These are phyloP conservation scores for Pleurotus giganteus DNA, from an alignment of 768 basidiomycete species.

Conservation along the genomic window DNA sequence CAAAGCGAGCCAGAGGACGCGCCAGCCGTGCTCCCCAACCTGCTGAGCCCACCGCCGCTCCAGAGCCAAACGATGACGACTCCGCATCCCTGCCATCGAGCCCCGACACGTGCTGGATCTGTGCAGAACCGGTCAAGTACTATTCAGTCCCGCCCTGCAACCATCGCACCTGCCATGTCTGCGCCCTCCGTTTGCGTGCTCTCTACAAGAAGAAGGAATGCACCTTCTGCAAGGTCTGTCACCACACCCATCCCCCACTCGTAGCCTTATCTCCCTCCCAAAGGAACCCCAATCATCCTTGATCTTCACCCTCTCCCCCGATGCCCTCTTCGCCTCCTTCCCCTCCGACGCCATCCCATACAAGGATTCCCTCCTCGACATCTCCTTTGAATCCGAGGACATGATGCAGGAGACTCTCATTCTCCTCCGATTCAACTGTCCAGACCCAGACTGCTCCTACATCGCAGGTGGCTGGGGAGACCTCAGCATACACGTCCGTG, in stretches of 20 bases:
- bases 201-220: constrained; percentile 94
- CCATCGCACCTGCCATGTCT: constrained; percentile 94
- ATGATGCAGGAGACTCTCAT: constrained; percentile 96
- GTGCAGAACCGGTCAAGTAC: constrained; percentile 91
- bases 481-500: constrained; percentile 80
- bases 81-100: constrained; percentile 15
- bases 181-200: constrained; percentile 81
- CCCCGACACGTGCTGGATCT: constrained; percentile 76
- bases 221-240: constrained; percentile 90
- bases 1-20: background rate
- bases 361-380: constrained; percentile 71
- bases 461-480: constrained; percentile 88
- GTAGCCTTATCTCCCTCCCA: background rate
- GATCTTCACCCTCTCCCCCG: constrained; percentile 71
- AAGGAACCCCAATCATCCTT: constrained; percentile 73
- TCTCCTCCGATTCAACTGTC: constrained; percentile 93
- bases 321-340: constrained; percentile 60
- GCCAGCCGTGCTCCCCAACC: background rate
- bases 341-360: constrained; percentile 51
- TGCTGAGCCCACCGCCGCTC: background rate
- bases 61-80: constrained; percentile 29
- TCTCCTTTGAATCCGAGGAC: constrained; percentile 85
- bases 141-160: constrained; percentile 88
- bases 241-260: background rate
- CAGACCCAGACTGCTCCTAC: constrained; percentile 79